A percentile compares a stretch with the other conserved stretches of the same genome.
Conservation (phyloP, 352 stramenopile species). For the Pythium volutum region DNA sequence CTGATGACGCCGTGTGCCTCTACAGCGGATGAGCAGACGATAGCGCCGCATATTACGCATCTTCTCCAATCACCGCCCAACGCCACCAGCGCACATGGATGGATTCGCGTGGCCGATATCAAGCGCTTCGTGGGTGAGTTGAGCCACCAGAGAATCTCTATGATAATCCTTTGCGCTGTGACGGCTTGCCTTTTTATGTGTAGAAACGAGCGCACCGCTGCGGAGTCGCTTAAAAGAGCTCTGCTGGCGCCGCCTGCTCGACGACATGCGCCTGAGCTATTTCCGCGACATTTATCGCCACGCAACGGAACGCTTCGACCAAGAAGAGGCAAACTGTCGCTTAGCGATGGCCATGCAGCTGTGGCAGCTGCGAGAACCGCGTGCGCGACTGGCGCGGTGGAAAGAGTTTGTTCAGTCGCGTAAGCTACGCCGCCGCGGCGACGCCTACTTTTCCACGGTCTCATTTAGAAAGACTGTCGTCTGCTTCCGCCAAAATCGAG, state of each 20-base stretch:
- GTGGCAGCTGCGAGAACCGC: conserved; percentile 47
- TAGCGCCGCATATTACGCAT: conserved; percentile 33
- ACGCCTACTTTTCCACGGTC: conserved; percentile 27
- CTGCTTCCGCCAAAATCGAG: conserved; percentile 24
- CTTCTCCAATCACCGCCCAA: conserved; percentile 5
- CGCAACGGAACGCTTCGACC: conserved; percentile 33
- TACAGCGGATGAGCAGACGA: conserved; percentile 33
- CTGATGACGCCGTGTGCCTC: conserved; percentile 39
- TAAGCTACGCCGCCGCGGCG: conserved; percentile 30
- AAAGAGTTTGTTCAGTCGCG: conserved; percentile 37
- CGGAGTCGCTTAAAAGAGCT: conserved; percentile 30
- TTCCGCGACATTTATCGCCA: conserved; percentile 47
- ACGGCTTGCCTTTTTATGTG: no score
- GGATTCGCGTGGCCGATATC: conserved; percentile 18
- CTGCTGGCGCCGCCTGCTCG: conserved; percentile 53
- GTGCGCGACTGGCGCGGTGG: conserved; percentile 41
- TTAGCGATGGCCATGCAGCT: conserved; percentile 37
- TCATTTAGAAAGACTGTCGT: conserved; percentile 28
- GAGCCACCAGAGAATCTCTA: no score
- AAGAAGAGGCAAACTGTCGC: conserved; percentile 33
- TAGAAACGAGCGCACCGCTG: conserved; percentile 26
- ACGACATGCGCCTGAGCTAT: conserved; percentile 54
- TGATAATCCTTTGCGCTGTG: no score
- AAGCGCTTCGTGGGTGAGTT: conserved; percentile 26
- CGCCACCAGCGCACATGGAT: neutral